Evolutionary conservation across 345 rosid genomes (phyloP).

Genomic region (Luvunga scandens): DNA sequence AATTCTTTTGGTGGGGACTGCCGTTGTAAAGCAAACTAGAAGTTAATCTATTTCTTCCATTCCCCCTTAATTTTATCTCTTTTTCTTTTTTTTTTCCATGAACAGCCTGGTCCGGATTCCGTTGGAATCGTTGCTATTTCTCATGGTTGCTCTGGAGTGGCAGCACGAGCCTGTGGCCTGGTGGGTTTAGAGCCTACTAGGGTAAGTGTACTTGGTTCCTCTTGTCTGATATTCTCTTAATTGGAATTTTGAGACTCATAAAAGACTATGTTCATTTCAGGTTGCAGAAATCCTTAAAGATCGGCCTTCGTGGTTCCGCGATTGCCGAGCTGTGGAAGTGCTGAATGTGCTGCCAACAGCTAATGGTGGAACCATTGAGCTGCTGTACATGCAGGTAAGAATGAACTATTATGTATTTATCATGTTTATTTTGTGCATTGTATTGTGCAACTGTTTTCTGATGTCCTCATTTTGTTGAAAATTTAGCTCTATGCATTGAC

Average conservation of each 20-base stretch:
- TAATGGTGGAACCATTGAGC: constrained; percentile 99
- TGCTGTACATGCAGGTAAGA: constrained; percentile 95
- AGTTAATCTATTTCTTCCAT: background rate
- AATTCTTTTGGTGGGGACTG: background rate
- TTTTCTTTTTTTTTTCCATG: constrained; percentile 6
- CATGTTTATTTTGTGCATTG: background rate
- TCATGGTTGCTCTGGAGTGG: constrained; percentile 99
- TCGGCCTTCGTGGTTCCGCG: constrained; percentile 97
- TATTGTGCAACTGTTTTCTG: background rate
- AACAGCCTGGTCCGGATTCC: constrained; percentile 99
- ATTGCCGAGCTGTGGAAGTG: constrained; percentile 98
- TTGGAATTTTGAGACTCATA: background rate
- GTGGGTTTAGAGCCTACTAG: constrained; percentile 99
- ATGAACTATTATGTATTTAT: background rate
- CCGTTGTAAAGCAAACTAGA: background rate
- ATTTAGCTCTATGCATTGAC: constrained; percentile 96
- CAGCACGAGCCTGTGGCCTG: constrained; percentile 99
- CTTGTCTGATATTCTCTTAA: background rate
- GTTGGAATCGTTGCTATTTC: constrained; percentile 99
- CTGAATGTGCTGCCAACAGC: constrained; percentile 97
- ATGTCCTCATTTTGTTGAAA: constrained; percentile 1
- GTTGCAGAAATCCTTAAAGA: constrained; percentile 99
- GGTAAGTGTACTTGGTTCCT: constrained; percentile 46
- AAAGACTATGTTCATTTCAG: constrained; percentile 31
- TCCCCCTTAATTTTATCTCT: background rate